Base-by-base conservation (phyloP, 1,139 yeast genomes). In the Kurtzmaniella quercitrusa region DNA sequence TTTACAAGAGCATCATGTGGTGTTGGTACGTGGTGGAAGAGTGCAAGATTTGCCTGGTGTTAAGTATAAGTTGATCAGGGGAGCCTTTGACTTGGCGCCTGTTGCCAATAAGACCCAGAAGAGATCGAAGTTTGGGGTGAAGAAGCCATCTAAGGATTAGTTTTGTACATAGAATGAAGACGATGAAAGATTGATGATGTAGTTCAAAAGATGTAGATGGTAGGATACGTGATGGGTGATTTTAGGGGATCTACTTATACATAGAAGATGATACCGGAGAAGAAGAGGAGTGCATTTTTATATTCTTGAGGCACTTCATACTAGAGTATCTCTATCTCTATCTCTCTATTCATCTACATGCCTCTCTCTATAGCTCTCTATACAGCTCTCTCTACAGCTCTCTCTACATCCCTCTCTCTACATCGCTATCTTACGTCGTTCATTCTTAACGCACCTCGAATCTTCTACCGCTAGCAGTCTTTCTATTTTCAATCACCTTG, bases 31-130 rank as follows among this genome's bases (percentile, higher is more conserved):
- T 64, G 99, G 99, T 21, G 99, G 98, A 15, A 82, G 97, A 75
- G 90, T 90, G 43, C 97, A 91, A 63, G 99, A 94, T 82, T 75
- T 93, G 58, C 98, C 98, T 18, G 99, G 99, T 76, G 97, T 93
- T 40, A 91, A 90, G 63, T 93, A 94, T 66, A 93, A 88, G 66
- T 76, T 90, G 58, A 88, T 93, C 25, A 82, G 99, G 69, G 99
- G 99, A 40, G 89, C 91, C 14, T 81, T 82, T 60, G 99, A 93
- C 73, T 75, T 93, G 62, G 88, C 91, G 41, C 98, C 98, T 41
- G 98, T 94, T 40, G 96, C 95, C 41, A 90, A 90, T 60, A 81
- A 98, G 67, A 77, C 83, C 46, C 84, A 94, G 9, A 85, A 96
- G 16, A 81, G 98, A 65, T 85, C 95, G 41, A 89, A 87, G 63